Base-by-base conservation (phyloP, 1,284 basidiomycete genomes). In the Cryptococcus sp. region DNA sequence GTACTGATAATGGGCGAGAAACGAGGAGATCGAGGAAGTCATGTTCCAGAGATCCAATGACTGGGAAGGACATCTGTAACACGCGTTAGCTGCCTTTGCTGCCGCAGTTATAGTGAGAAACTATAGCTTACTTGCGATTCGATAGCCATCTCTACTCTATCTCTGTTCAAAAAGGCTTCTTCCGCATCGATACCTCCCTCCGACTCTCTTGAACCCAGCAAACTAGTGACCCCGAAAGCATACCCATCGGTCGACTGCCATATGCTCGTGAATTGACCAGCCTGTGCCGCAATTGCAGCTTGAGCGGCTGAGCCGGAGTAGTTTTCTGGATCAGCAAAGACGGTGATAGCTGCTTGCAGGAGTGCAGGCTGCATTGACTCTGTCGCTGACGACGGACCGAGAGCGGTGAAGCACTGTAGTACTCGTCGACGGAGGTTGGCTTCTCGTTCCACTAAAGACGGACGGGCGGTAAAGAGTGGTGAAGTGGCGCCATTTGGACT, bases 221-320 rank as follows among this genome's bases (percentile, higher is more conserved):
- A 80, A 53, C 86, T 90, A 1, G 92, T 93, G 11, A 98, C 86
- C 3, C 95, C 96, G 78, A 91, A 95, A 0, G 89, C 93, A 75
- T 93, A 95, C 0, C 92, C 91, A 73, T 98, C 95, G 0, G 84
- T 82, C 56, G 86, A 85, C 59, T 89, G 85, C 95, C 96, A 98
- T 7, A 99, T 84, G 15, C 84, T 86, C 4, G 86, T 87, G 74
- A 96, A 95, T 1, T 86, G 83, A 5, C 93, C 93, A 0, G 91
- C 84, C 39, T 90, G 92, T 0, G 90, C 88, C 0, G 90, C 89
- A 61, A 97, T 96, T 0, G 93, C 91, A 0, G 94, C 93, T 77
- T 98, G 95, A 6, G 96, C 85, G 0, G 88, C 87, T 1, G 91
- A 93, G 0, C 90, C 91, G 11, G 80, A 77, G 69, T 82, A 83